phyloP scores from a whole-genome alignment of 2,329 filamentous ascomycete species.

The Aspergillus transmontanensis region DNA sequence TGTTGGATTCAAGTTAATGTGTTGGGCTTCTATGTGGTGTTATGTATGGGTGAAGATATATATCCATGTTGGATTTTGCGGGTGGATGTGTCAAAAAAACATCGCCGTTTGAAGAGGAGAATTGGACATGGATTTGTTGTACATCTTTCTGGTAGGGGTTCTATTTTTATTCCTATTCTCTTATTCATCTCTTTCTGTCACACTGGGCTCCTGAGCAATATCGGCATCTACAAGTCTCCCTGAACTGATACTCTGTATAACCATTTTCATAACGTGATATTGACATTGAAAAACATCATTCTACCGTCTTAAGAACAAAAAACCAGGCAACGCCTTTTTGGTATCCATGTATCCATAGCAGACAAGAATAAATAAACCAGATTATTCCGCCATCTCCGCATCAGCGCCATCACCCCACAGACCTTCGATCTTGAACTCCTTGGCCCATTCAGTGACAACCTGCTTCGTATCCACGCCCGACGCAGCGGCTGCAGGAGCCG shows the following conservation, averaged over 20 bases:
- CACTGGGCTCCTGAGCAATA: background rate
- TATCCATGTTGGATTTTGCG: background rate
- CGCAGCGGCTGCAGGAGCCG: slow-evolving; percentile 33
- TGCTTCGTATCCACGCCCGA: slow-evolving; percentile 69
- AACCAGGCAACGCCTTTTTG: slow-evolving; percentile 30
- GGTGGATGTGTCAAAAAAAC: background rate
- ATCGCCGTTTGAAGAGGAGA: background rate
- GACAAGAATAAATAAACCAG: slow-evolving; percentile 25
- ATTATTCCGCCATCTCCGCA: slow-evolving; percentile 45
- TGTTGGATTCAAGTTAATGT: no score
- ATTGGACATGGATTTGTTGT: background rate
- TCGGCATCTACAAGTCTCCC: background rate
- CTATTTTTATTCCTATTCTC: no score
- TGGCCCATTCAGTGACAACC: slow-evolving; percentile 89
- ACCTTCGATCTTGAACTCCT: slow-evolving; percentile 93
- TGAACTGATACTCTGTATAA: background rate
- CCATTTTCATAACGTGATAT: background rate
- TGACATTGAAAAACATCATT: slow-evolving; percentile 10
- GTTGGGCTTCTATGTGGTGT: no score
- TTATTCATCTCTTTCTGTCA: no score
- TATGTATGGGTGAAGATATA: background rate
- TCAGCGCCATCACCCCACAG: slow-evolving; percentile 73
- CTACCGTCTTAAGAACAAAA: slow-evolving; percentile 11
- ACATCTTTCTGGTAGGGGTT: no score
- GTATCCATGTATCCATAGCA: slow-evolving; percentile 34